Base-by-base conservation (phyloP, 768 basidiomycete species). In the Xerocomus spinulosus region DNA sequence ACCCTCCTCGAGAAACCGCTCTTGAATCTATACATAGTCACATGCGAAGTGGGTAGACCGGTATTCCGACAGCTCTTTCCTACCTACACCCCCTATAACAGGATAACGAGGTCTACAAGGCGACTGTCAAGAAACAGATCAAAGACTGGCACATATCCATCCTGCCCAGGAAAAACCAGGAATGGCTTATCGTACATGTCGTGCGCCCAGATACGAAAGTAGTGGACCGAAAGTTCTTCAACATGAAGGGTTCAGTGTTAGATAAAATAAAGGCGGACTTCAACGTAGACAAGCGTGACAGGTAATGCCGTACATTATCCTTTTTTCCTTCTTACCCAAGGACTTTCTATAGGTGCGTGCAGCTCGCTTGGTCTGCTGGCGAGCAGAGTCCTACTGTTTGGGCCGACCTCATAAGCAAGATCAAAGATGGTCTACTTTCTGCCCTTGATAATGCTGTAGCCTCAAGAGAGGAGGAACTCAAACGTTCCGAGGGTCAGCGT, bases 241-340 rank as follows among this genome's bases (percentile, higher is more conserved):
- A 87, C 67, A 79, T 89, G 62, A 93, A 85, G 68, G 80, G 84
- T 45, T 85, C 81, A 17, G 84, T 98, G 9, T 64, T 95, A 45
- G 94, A 95, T 66, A 94, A 92, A 68, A 77, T 99, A 40, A 87
- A 79, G 66, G 80, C 87, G 1, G 96, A 98, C 69, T 96, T 97
- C 66, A 98, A 96, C 57, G 61, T 75, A 0, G 90, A 90, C 52
- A 94, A 89, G 66, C 78, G 83, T 38, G 95, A 97, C 62, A 77
- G 91, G 92, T 49, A 48, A 39, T 33, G 18, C 5, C 32, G 39
- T 24, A 24, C n/a, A 9, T 58, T 49, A 33, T 4, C 20, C 17
- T 54, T 49, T 28, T 39, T 40, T 43, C 23, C 49, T 13, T 10
- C 52, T 51, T 53, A 30, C 48, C 38, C 49, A 66, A 61, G 54